These are phyloP conservation scores for Venturia aucupariae DNA, from an alignment of 2,329 filamentous ascomycete genomes.

Conservation along the genomic window DNA sequence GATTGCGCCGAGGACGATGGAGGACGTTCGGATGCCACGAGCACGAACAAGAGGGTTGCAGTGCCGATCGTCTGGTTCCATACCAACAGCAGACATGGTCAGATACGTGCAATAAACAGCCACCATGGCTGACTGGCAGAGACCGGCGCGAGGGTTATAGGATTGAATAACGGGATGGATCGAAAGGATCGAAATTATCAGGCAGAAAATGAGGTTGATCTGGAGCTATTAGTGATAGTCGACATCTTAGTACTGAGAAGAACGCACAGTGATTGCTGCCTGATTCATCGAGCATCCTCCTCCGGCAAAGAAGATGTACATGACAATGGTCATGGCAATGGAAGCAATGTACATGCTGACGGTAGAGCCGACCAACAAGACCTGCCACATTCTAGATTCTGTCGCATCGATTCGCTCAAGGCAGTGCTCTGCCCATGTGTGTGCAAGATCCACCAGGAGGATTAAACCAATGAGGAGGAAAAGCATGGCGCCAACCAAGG, in stretches of 20 bases:
- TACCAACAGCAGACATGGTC: constrained; percentile 94
- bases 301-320: constrained; percentile 92
- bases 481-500: constrained; percentile 78
- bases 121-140: constrained; percentile 97
- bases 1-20: constrained; percentile 83
- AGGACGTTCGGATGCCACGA: constrained; percentile 79
- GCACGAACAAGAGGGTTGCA: constrained; percentile 90
- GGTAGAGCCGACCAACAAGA: constrained; percentile 82
- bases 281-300: constrained; percentile 90
- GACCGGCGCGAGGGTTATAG: constrained; percentile 82
- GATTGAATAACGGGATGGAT: constrained; percentile 87
- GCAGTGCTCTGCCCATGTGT: constrained; percentile 96
- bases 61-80: constrained; percentile 90
- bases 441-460: constrained; percentile 85
- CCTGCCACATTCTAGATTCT: constrained; percentile 77
- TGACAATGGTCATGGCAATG: constrained; percentile 86
- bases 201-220: constrained; percentile 77
- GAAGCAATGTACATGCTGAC: constrained; percentile 88
- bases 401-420: constrained; percentile 84
- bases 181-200: constrained; percentile 72
- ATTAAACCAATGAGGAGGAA: constrained; percentile 91
- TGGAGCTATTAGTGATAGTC: constrained; percentile 18
- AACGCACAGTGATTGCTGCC: constrained; percentile 68
- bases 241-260: not conserved
- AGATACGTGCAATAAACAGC: constrained; percentile 97